phyloP scores from a whole-genome alignment of 2,329 filamentous ascomycete genomes.

The Ophiostoma sp. region DNA sequence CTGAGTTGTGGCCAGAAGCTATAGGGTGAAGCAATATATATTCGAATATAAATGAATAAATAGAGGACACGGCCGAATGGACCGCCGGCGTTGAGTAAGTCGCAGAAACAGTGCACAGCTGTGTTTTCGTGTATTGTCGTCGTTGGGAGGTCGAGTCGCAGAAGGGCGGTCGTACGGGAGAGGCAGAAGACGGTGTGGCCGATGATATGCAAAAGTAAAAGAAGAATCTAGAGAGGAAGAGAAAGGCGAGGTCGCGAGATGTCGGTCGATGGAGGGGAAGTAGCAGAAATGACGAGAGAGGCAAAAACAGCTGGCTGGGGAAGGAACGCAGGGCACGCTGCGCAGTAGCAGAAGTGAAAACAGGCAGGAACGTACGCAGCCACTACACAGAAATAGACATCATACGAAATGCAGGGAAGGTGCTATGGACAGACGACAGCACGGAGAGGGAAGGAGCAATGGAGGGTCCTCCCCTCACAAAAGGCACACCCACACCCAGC shows the following conservation, averaged over 20 bases:
- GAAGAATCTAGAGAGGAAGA: not conserved
- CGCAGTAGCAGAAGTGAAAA: not conserved
- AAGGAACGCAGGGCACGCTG: not conserved
- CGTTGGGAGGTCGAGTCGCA: not conserved
- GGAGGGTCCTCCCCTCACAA: not conserved
- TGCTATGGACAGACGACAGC: not conserved
- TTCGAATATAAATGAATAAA: not conserved
- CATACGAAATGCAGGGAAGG: not conserved
- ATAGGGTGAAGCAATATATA: not conserved
- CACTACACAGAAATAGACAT: not conserved
- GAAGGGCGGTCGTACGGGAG: not conserved
- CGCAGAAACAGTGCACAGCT: not conserved
- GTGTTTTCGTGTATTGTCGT: constrained; percentile 1
- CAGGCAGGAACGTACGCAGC: not conserved
- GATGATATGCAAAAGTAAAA: not conserved
- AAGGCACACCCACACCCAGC: too few relatives aligned
- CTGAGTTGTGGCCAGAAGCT: not conserved
- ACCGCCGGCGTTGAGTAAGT: not conserved
- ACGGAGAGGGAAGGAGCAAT: not conserved
- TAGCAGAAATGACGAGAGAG: not conserved
- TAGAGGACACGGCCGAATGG: not conserved
- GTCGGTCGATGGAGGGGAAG: constrained; percentile 7
- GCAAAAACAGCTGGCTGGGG: not conserved
- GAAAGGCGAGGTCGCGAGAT: not conserved
- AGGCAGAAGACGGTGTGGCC: not conserved